Percentiles rank a stretch among this genome's conserved stretches.
These are phyloP conservation scores for Candida maltosa DNA, from an alignment of 805 yeast species.

Conservation along the genomic window DNA sequence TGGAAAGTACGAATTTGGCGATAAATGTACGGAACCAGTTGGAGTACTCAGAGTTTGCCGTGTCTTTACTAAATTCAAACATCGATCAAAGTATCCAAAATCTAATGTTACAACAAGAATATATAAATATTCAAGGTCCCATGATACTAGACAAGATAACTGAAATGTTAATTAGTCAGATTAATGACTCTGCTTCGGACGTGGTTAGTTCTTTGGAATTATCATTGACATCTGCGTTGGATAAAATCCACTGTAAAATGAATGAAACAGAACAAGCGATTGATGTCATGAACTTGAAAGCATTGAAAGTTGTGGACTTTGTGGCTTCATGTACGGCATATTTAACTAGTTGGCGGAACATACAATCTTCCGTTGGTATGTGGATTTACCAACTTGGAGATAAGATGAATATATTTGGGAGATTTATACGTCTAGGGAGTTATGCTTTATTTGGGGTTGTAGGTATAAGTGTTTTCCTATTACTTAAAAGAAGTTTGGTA, in stretches of 20 bases:
- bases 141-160: neutral
- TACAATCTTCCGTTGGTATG: no score
- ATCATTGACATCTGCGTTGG: conserved; percentile 3
- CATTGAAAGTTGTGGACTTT: no score
- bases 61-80: neutral
- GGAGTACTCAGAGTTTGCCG: neutral
- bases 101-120: neutral
- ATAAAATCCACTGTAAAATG: conserved; percentile 3
- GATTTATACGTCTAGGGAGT: no score
- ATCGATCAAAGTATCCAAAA: neutral
- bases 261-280: conserved; percentile 2
- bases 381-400: no score
- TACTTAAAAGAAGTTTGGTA: no score
- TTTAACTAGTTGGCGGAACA: no score
- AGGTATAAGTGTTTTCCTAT: no score
- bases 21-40: no score
- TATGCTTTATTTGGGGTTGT: no score
- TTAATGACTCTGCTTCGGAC: conserved; percentile 2
- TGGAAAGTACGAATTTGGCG: no score
- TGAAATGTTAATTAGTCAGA: neutral
- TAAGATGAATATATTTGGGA: no score
- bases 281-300: conserved; percentile 1
- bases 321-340: no score
- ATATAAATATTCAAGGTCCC: conserved; percentile 1
- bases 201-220: conserved; percentile 4